Evolutionary conservation across 305 asterid genomes (phyloP), one percentile per base, ranked within the genome.

Genomic region (Rubia occidens): DNA sequence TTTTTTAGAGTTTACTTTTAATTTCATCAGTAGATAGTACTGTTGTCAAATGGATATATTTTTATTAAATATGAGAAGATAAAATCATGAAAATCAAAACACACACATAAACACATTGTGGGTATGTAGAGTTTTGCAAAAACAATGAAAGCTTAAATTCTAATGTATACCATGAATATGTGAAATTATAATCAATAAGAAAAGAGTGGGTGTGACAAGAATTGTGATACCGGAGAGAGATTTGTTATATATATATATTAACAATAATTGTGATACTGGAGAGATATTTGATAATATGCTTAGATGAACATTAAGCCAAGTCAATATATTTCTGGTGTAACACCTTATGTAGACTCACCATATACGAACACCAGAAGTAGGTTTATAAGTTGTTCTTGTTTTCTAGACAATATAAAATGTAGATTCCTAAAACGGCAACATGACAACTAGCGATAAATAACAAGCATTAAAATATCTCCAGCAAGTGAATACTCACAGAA

Each of bases 401-500:
- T 35, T 5, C 56, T 24, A 17, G 17, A 60, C 5, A 11, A 3
- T 32, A 32, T 32, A 32, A 32, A 32, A 32, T 32, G 9, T 20
- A 9, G 17, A n/a, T 51, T 71, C 44, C 45, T 35, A 35, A 32
- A 64, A 11, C 1, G 18, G 32, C 29, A 4, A 42, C 44, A 32
- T 51, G 24, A 5, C 39, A 40, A 53, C 39, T 45, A 49, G 24
- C 43, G 32, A 54, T 39, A 43, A 10, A 40, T 53, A 39, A 65
- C 39, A n/a, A 45, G 43, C 17, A 64, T 26, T 24, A 3, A 53
- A 9, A 13, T 9, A 45, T 64, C 5, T 59, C 3, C 67, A 74
- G 70, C n/a, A 73, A 70, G 54, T 45, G 54, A 72, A 74, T 66
- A 82, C 99, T 88, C 81, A 95, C 99, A 95, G 74, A 94, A 95